Percentiles rank a stretch among this genome's conserved stretches.
These are phyloP conservation scores for Teratosphaeria viscida DNA, from an alignment of 2,329 filamentous ascomycete species.

Conservation along the genomic window DNA sequence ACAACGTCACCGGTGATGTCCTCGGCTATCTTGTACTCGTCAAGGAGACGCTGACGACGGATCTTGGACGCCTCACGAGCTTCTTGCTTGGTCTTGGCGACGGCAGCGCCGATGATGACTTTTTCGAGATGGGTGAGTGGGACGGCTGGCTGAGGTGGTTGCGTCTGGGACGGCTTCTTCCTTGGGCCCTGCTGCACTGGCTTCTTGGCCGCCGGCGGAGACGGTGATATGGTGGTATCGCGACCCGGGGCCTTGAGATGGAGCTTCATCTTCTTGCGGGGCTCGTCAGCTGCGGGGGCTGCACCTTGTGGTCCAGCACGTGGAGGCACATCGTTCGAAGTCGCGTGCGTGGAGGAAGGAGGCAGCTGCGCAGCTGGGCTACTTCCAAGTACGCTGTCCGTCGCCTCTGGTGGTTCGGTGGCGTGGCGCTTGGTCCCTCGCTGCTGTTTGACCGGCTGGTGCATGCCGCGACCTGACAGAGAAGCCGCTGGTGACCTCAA, in stretches of 20 bases:
- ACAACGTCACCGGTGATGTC: background rate
- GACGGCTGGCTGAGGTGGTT: background rate
- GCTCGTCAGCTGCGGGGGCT: background rate
- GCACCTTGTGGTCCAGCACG: background rate
- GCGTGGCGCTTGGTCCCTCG: slow-evolving; percentile 1
- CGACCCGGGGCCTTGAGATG: slow-evolving; percentile 1
- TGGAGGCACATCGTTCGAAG: background rate
- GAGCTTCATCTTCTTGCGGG: background rate
- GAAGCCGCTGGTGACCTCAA: background rate
- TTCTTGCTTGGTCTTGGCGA: slow-evolving; percentile 11
- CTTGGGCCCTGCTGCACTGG: background rate
- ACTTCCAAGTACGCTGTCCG: background rate
- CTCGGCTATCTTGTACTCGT: slow-evolving; percentile 1
- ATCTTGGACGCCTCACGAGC: slow-evolving; percentile 9
- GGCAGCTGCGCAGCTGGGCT: background rate
- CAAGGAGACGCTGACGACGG: slow-evolving; percentile 11
- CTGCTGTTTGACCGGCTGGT: slow-evolving; percentile 2
- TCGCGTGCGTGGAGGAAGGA: background rate
- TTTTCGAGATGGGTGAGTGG: slow-evolving; percentile 2
- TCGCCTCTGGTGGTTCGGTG: background rate
- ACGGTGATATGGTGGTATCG: background rate
- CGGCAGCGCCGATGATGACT: slow-evolving; percentile 12
- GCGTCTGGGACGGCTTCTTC: background rate
- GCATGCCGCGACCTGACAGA: slow-evolving; percentile 4
- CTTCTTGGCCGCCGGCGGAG: background rate